Conservation (phyloP, 331 rosid species). For the Malus hybrid region DNA sequence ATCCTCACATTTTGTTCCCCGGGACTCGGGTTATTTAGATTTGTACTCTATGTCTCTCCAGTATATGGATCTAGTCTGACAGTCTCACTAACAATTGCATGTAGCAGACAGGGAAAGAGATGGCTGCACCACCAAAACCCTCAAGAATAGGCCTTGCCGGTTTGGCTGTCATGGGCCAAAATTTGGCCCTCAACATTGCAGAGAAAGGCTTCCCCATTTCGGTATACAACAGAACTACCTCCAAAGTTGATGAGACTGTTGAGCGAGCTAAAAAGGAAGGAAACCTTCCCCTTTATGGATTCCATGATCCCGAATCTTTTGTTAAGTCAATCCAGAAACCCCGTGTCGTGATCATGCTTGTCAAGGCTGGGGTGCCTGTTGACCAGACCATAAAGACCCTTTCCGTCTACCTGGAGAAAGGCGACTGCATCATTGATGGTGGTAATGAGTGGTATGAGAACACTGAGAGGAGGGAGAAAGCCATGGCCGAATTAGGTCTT, state of each 20-base stretch:
- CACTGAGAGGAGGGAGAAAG: slow-evolving; percentile 80
- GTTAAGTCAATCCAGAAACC: slow-evolving; percentile 67
- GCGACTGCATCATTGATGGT: slow-evolving; percentile 83
- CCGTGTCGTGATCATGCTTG: slow-evolving; percentile 78
- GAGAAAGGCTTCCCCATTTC: slow-evolving; percentile 95
- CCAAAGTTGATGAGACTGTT: slow-evolving; percentile 79
- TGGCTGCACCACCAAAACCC: slow-evolving; percentile 47
- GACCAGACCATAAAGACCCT: slow-evolving; percentile 92
- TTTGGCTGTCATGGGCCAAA: slow-evolving; percentile 95
- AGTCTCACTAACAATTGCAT: slow-evolving; percentile 8
- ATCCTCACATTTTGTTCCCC: background rate
- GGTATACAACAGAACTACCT: slow-evolving; percentile 74
- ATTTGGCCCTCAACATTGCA: slow-evolving; percentile 89
- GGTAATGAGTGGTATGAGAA: slow-evolving; percentile 95
- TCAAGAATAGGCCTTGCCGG: slow-evolving; percentile 88
- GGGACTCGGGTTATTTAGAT: background rate
- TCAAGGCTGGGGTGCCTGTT: slow-evolving; percentile 92
- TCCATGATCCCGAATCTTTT: slow-evolving; percentile 78
- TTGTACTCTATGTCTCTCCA: background rate
- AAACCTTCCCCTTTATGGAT: slow-evolving; percentile 67
- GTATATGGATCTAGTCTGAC: slow-evolving; percentile 4
- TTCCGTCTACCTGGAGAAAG: slow-evolving; percentile 60
- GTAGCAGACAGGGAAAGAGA: slow-evolving; percentile 41
- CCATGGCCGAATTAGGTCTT: slow-evolving; percentile 52
- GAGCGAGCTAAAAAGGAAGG: slow-evolving; percentile 72